Conservation (phyloP, 73 alveolate genomes). For the Tetrahymena malaccensis region DNA sequence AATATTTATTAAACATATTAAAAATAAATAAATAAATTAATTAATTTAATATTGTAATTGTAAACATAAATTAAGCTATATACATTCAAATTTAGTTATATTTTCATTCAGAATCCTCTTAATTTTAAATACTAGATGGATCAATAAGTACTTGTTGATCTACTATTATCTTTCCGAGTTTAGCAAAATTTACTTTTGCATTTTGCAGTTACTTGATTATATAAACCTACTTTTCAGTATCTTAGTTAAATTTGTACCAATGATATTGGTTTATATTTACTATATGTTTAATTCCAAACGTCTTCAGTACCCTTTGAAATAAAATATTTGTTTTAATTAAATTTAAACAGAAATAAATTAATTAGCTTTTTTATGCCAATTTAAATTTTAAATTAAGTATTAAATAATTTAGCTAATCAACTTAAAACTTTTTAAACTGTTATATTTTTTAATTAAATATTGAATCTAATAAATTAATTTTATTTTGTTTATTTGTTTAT, state of each 20-base stretch:
- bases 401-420: too few relatives aligned
- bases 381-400: not conserved
- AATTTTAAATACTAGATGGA: not conserved
- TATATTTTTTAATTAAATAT: too few relatives aligned
- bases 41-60: too few relatives aligned
- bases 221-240: not conserved
- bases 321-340: not conserved
- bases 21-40: too few relatives aligned
- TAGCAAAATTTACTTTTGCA: not conserved
- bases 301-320: not conserved
- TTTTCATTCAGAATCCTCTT: not conserved
- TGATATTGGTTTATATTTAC: not conserved
- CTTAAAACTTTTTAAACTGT: too few relatives aligned
- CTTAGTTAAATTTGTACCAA: not conserved
- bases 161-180: not conserved
- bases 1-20: too few relatives aligned
- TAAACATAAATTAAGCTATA: too few relatives aligned
- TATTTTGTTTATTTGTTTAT: too few relatives aligned
- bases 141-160: not conserved
- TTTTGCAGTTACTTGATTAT: not conserved
- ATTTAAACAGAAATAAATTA: too few relatives aligned
- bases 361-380: too few relatives aligned
- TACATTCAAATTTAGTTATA: too few relatives aligned
- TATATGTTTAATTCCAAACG: not conserved
- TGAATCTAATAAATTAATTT: too few relatives aligned